Evolutionary conservation across 176 grass and related monocot genomes (phyloP).

Genomic region (Cocos nucifera): DNA sequence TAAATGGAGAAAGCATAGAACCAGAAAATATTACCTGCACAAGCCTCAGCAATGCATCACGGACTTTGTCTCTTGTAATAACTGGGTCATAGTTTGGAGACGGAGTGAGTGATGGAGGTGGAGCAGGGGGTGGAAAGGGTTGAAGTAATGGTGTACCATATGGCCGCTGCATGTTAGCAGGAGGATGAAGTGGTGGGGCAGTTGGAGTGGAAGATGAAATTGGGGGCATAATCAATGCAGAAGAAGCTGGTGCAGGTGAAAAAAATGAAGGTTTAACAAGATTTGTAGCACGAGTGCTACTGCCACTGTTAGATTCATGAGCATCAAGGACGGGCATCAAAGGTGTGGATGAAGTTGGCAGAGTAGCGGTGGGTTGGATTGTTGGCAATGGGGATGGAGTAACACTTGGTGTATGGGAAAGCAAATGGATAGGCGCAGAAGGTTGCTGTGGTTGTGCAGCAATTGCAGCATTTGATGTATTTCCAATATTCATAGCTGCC

Average conservation of each 20-base stretch:
- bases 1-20: not conserved
- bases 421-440: not conserved
- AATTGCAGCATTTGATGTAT: conserved; percentile 7
- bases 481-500: conserved; percentile 16
- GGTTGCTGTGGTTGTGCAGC: not conserved
- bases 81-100: not conserved
- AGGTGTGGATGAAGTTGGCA: conserved; percentile 8
- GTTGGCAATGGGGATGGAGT: conserved; percentile 2
- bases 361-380: not conserved
- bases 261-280: conserved; percentile 17
- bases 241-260: not conserved
- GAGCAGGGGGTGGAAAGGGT: conserved; percentile 10
- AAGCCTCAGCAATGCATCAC: conserved; percentile 11
- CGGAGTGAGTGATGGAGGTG: conserved; percentile 6
- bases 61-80: conserved; percentile 16
- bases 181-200: conserved; percentile 8
- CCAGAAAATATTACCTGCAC: conserved; percentile 3
- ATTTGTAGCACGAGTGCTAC: not conserved
- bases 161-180: conserved; percentile 10
- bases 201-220: not conserved
- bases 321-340: not conserved
- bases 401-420: conserved; percentile 8
- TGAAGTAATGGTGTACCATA: conserved; percentile 15
- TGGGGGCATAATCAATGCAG: not conserved
- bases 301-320: conserved; percentile 4